Evolutionary conservation across 148 eudicot genomes (phyloP).

Genomic region (Diospyros lotus): DNA sequence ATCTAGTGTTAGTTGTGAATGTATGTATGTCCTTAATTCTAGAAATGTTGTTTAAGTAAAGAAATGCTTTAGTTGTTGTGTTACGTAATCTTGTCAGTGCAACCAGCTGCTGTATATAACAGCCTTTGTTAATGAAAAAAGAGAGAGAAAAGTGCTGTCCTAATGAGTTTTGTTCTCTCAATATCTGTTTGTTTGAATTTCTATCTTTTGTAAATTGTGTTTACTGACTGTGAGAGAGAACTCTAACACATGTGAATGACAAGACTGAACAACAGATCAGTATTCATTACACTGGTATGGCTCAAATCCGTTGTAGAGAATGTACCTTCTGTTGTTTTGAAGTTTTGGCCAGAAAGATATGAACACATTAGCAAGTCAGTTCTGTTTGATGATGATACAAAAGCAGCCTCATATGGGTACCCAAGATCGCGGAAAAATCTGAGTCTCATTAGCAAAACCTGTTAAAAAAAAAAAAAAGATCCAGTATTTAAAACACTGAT

Average conservation of each 20-base stretch:
- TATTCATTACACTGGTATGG: not conserved
- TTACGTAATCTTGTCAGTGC: too few relatives aligned
- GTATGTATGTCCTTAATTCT: too few relatives aligned
- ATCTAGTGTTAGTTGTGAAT: too few relatives aligned
- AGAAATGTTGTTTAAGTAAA: too few relatives aligned
- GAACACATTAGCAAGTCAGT: conserved; percentile 38
- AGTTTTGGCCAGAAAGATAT: conserved; percentile 15
- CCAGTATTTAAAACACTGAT: not conserved
- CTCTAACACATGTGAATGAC: not conserved
- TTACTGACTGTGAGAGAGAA: too few relatives aligned
- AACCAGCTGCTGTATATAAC: too few relatives aligned
- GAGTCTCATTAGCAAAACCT: conserved; percentile 35
- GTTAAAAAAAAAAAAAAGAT: not conserved
- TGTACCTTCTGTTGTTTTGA: conserved; percentile 25
- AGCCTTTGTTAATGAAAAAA: too few relatives aligned
- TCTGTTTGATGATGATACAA: conserved; percentile 27
- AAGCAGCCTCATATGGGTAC: conserved; percentile 33
- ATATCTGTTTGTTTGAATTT: too few relatives aligned
- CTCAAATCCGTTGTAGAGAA: not conserved
- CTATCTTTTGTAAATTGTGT: too few relatives aligned
- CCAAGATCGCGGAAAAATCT: conserved; percentile 39
- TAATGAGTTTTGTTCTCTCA: too few relatives aligned
- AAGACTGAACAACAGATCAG: not conserved
- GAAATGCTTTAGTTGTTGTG: too few relatives aligned
- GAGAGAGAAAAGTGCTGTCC: too few relatives aligned